Evolutionary conservation across 257 asterid species (phyloP).

Genomic region (Nicotiana tomentosiformis): DNA sequence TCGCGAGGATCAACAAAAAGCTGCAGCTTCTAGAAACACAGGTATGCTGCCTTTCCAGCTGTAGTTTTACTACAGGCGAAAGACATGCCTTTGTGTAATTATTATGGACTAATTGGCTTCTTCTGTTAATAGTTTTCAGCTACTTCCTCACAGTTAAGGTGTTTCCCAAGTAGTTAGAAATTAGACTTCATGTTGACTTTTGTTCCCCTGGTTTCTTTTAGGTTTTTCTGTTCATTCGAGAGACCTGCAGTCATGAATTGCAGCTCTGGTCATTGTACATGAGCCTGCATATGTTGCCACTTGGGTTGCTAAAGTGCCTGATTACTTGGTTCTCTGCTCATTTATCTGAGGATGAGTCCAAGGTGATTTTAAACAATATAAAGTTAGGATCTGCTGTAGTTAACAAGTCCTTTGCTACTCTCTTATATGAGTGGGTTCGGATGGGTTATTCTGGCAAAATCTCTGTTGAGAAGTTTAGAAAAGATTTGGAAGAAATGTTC

Average conservation of each 20-base stretch:
- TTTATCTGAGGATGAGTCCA: slow-evolving; percentile 49
- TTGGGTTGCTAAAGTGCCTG: slow-evolving; percentile 65
- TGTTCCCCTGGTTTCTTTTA: slow-evolving; percentile 42
- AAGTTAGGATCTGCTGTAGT: slow-evolving; percentile 36
- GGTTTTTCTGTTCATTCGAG: slow-evolving; percentile 53
- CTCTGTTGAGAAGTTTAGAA: slow-evolving; percentile 49
- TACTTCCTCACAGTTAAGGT: not conserved
- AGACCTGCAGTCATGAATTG: slow-evolving; percentile 49
- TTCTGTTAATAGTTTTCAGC: not conserved
- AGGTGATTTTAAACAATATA: slow-evolving; percentile 40
- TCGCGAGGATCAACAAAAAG: slow-evolving; percentile 36
- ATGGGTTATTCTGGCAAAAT: slow-evolving; percentile 65
- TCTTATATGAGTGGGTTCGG: slow-evolving; percentile 37
- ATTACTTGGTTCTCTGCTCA: slow-evolving; percentile 69
- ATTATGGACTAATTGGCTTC: not conserved
- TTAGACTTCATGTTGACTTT: slow-evolving; percentile 19
- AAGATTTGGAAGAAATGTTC: slow-evolving; percentile 48
- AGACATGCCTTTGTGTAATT: not conserved
- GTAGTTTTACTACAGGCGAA: not conserved
- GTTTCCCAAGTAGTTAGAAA: not conserved
- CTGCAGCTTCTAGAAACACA: slow-evolving; percentile 52
- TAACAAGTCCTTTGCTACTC: slow-evolving; percentile 41
- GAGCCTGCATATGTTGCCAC: slow-evolving; percentile 70
- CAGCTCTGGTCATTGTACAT: slow-evolving; percentile 63
- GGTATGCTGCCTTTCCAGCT: slow-evolving; percentile 33